phyloP scores from a whole-genome alignment of 768 basidiomycete species.

The Boletus vinaceobasis region DNA sequence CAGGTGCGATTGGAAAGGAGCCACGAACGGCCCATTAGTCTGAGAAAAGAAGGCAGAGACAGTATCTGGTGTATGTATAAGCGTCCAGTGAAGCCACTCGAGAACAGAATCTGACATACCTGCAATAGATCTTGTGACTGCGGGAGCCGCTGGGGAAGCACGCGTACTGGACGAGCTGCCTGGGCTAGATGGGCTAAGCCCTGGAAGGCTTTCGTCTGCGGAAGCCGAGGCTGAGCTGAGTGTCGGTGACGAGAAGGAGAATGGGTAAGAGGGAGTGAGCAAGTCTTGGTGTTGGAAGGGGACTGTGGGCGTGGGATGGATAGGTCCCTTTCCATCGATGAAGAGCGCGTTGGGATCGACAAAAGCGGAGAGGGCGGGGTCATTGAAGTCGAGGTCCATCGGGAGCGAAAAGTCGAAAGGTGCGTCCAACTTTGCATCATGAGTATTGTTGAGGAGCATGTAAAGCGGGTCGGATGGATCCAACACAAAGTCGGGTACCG shows the following conservation, averaged over 20 bases:
- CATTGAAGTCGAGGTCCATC: constrained; percentile 64
- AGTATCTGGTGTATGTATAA: constrained; percentile 24
- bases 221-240: constrained; percentile 34
- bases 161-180: constrained; percentile 27
- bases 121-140: constrained; percentile 20
- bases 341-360: constrained; percentile 68
- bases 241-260: constrained; percentile 39
- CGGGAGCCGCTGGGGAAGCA: constrained; percentile 30
- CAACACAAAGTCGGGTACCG: constrained; percentile 40
- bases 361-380: constrained; percentile 41
- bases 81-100: neutral
- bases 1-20: constrained; percentile 38
- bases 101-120: constrained; percentile 8
- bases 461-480: constrained; percentile 59
- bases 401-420: constrained; percentile 39
- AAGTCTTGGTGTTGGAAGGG: constrained; percentile 31
- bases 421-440: constrained; percentile 32
- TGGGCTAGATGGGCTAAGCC: constrained; percentile 26
- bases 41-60: constrained; percentile 18
- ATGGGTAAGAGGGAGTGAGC: constrained; percentile 34
- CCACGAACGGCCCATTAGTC: constrained; percentile 9
- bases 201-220: constrained; percentile 24
- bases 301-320: constrained; percentile 10
- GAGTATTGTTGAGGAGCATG: constrained; percentile 49
- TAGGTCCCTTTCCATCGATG: constrained; percentile 27